Conservation (phyloP, 148 eudicot species). For the Spergularia marina region DNA sequence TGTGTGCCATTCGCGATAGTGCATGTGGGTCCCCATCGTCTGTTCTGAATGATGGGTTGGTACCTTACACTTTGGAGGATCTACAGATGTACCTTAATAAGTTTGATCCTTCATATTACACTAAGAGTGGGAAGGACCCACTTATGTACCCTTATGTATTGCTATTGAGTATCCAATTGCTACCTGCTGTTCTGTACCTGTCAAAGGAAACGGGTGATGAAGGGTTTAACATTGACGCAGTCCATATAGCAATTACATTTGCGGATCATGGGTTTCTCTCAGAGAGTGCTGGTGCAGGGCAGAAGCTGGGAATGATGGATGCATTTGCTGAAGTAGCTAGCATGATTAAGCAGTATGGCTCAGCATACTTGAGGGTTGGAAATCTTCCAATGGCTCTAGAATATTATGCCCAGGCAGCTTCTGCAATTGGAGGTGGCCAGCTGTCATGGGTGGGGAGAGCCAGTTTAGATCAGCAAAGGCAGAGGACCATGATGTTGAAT, state of each 20-base stretch:
- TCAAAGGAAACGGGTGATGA: constrained; percentile 77
- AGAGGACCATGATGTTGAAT: constrained; percentile 80
- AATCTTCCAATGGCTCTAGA: constrained; percentile 75
- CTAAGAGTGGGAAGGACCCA: constrained; percentile 92
- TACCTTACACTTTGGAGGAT: constrained; percentile 83
- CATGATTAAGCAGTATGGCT: constrained; percentile 86
- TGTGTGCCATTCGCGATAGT: constrained; percentile 80
- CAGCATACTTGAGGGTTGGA: constrained; percentile 70
- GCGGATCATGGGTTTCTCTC: constrained; percentile 79
- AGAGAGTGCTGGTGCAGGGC: constrained; percentile 66
- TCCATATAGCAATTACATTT: constrained; percentile 69
- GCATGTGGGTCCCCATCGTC: constrained; percentile 53
- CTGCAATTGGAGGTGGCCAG: constrained; percentile 91
- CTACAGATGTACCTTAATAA: constrained; percentile 82
- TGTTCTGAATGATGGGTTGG: constrained; percentile 58
- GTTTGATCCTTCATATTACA: constrained; percentile 94
- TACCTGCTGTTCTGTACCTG: constrained; percentile 72
- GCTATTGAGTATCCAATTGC: constrained; percentile 84
- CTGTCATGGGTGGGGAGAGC: constrained; percentile 83
- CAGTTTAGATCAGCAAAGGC: constrained; percentile 88
- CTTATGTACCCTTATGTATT: constrained; percentile 88
- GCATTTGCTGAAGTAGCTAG: constrained; percentile 86
- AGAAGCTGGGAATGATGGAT: constrained; percentile 78
- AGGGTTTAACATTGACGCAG: constrained; percentile 76
- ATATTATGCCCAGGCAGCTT: constrained; percentile 89